A percentile compares a stretch with the other conserved stretches of the same genome.
Evolutionary conservation across 768 basidiomycete genomes (phyloP).

Genomic region (Lentinula sp.): DNA sequence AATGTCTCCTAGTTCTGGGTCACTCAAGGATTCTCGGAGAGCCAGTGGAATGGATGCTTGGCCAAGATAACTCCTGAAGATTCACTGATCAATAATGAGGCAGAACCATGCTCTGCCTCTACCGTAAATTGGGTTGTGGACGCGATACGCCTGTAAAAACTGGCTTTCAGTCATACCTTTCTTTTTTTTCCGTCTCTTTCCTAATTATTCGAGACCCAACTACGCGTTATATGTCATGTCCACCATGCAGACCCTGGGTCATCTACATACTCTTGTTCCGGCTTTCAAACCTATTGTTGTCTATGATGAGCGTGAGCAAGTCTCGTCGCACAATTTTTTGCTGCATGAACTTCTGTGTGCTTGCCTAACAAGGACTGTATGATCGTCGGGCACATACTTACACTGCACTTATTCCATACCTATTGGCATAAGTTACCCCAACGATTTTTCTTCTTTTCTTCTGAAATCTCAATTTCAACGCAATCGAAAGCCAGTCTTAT

Average conservation of each 20-base stretch:
- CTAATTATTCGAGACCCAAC: not conserved
- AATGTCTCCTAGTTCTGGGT: not conserved
- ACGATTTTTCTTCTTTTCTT: not conserved
- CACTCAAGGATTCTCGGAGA: slow-evolving; percentile 53
- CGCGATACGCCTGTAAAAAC: not conserved
- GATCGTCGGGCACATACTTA: not conserved
- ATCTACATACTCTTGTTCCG: not conserved
- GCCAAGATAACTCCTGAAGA: slow-evolving; percentile 46
- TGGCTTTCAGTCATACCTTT: not conserved
- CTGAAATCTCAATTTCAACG: not conserved
- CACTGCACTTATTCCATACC: not conserved
- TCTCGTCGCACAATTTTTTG: not conserved
- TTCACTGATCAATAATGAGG: not conserved
- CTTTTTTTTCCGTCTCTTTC: slow-evolving; percentile 2
- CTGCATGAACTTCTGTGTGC: not conserved
- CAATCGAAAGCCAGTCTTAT: not conserved
- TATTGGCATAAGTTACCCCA: not conserved
- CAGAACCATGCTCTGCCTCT: not conserved
- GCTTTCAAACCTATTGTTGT: slow-evolving; percentile 9
- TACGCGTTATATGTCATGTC: not conserved
- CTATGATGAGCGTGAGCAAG: slow-evolving; percentile 7
- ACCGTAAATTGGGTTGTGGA: not conserved
- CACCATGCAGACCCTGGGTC: not conserved
- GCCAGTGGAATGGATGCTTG: slow-evolving; percentile 67
- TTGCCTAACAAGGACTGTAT: not conserved